These are phyloP conservation scores for Mortierella antarctica DNA, from an alignment of 192 early-diverging fungal species.

Conservation along the genomic window DNA sequence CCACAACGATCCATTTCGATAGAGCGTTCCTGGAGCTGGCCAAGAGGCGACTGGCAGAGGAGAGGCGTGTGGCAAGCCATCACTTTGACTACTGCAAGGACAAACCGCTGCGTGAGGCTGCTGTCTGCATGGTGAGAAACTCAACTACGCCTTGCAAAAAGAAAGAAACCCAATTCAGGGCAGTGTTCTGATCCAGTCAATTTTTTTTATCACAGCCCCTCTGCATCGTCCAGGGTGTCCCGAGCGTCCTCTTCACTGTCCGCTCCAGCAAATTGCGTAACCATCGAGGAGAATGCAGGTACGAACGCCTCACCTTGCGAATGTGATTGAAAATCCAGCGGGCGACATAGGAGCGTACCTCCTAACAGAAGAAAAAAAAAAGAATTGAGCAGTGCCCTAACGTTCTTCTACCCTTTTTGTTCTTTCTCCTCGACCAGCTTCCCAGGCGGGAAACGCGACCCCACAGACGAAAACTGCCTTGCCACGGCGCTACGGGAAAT, in stretches of 20 bases:
- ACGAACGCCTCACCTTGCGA: background rate
- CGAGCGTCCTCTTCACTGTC: slow-evolving; percentile 83
- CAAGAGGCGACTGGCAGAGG: slow-evolving; percentile 24
- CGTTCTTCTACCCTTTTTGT: background rate
- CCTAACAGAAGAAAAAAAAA: background rate
- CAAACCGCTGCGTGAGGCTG: slow-evolving; percentile 43
- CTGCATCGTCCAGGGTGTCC: slow-evolving; percentile 68
- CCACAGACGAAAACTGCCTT: slow-evolving; percentile 62
- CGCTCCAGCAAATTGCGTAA: slow-evolving; percentile 69
- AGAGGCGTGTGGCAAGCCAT: slow-evolving; percentile 14
- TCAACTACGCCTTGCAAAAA: background rate
- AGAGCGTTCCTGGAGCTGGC: slow-evolving; percentile 27
- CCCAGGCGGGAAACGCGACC: slow-evolving; percentile 79
- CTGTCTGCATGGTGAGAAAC: slow-evolving; percentile 39
- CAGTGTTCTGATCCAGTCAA: background rate
- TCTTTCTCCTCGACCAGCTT: slow-evolving; percentile 57
- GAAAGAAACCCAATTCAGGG: background rate
- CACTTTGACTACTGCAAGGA: slow-evolving; percentile 50
- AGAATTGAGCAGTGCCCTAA: background rate
- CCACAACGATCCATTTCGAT: slow-evolving; percentile 16
- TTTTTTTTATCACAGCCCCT: slow-evolving; percentile 58
- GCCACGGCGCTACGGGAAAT: slow-evolving; percentile 86
- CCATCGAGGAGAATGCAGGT: slow-evolving; percentile 87
- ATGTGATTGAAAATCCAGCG: background rate
- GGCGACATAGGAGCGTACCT: too few relatives aligned